Evolutionary conservation across 2,329 filamentous ascomycete genomes (phyloP).

Genomic region (Paraphaeosphaeria minitans): DNA sequence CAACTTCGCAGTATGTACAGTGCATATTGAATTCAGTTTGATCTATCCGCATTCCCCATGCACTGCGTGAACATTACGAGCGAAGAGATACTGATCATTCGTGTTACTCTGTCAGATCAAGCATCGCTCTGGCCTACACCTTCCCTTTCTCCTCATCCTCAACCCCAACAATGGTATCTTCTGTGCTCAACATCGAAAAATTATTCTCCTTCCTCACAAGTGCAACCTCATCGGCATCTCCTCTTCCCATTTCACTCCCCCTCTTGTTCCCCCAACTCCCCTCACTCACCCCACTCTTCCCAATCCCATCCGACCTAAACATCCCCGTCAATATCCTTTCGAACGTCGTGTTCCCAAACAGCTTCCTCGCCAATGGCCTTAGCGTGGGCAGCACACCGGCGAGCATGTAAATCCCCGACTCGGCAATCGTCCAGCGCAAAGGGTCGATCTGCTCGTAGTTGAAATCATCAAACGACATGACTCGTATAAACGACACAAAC

Average conservation of each 20-base stretch:
- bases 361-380: conserved; percentile 20
- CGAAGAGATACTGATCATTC: neutral
- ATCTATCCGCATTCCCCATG: neutral
- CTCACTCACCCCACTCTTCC: conserved; percentile 3
- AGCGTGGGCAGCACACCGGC: conserved; percentile 28
- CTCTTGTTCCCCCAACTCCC: conserved; percentile 13
- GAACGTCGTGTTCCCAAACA: conserved; percentile 19
- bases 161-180: neutral
- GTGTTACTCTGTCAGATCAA: neutral
- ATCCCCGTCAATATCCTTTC: conserved; percentile 19
- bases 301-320: conserved; percentile 7
- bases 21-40: no score
- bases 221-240: conserved; percentile 8
- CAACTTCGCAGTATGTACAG: no score
- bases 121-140: neutral
- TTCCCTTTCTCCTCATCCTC: conserved; percentile 4
- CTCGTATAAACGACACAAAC: conserved; percentile 20
- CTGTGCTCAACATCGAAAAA: neutral
- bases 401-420: conserved; percentile 28
- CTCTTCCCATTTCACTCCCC: conserved; percentile 10
- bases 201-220: conserved; percentile 3
- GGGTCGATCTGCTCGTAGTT: conserved; percentile 23
- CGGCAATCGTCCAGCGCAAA: conserved; percentile 28
- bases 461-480: conserved; percentile 24
- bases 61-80: neutral